These are phyloP conservation scores for Tanacetum coccineum DNA, from an alignment of 129 eudicot species.

Conservation along the genomic window DNA sequence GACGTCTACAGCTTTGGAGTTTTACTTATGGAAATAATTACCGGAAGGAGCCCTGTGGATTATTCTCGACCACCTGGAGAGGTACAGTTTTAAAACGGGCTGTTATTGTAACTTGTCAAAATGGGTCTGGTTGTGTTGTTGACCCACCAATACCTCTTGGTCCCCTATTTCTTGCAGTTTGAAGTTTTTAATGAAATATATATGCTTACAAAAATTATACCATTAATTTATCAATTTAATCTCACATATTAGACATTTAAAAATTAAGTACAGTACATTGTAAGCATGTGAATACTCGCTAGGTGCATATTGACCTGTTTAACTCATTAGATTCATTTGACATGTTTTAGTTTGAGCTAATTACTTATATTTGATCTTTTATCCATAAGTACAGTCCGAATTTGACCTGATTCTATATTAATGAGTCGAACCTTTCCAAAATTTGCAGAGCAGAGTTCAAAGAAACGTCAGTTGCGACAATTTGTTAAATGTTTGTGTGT, in stretches of 20 bases:
- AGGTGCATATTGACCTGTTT: neutral
- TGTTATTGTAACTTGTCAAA: too few relatives aligned
- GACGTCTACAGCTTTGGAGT: constrained; percentile 93
- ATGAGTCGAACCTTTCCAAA: neutral
- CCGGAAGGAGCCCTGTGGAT: constrained; percentile 87
- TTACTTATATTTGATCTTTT: neutral
- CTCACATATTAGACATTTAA: too few relatives aligned
- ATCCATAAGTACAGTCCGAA: neutral
- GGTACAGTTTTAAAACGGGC: constrained; percentile 29
- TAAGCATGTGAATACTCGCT: too few relatives aligned
- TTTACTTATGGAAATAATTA: constrained; percentile 76
- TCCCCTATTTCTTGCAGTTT: too few relatives aligned
- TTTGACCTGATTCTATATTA: neutral
- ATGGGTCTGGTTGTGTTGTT: too few relatives aligned
- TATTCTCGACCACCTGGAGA: constrained; percentile 87
- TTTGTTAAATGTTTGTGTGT: neutral
- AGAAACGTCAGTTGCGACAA: neutral
- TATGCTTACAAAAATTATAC: too few relatives aligned
- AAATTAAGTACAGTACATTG: too few relatives aligned
- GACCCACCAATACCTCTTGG: too few relatives aligned
- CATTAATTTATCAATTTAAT: too few relatives aligned
- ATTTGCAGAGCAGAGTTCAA: neutral
- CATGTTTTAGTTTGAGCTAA: neutral
- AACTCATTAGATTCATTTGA: neutral
- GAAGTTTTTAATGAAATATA: too few relatives aligned